Base-by-base conservation (phyloP, 768 basidiomycete genomes). In the Naematelia encephala region DNA sequence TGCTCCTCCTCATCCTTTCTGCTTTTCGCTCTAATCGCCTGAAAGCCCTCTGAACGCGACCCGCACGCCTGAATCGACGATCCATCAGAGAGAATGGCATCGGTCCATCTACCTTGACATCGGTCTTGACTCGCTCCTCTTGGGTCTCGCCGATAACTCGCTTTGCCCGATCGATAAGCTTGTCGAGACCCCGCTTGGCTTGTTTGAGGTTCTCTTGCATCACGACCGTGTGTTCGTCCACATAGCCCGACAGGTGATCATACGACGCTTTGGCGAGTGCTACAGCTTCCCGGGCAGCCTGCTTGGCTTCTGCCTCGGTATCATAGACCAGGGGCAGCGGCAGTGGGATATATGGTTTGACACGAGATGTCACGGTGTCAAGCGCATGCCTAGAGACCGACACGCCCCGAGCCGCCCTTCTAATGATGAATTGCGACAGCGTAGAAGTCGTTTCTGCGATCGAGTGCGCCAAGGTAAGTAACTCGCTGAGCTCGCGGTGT, bases 151-250 rank as follows among this genome's bases (percentile, higher is more conserved):
- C 44, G n/a, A 44, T 26, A 14, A 55, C 16, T 16, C 19, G 12
- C 12, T 28, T 19, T 4, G 54, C 54, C 29, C 45, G 39, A 28
- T 21, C n/a, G 3, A 59, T 10, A 2, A 59, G 14, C 16, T 44
- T 47, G 51, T 59, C 57, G 23, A 59, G 57, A 53, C 57, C 57
- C 22, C 50, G 30, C 19, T 48, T 52, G 19, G 57, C 57, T 23
- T 53, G 50, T 22, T 34, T 23, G 4, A 59, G 44, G 8, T 50
- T 57, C 42, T 59, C 39, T 16, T 39, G 34, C 34, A 39, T 39
- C 34, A 16, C 8, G 34, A 39, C 21, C 8, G 54, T 14, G 13
- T 55, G 54, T 5, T 25, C n/a, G 16, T 55, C 54, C 12, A 55
- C 22, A 22, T 55, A 55, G 5, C 23, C 44, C 12, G 54, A 21